Evolutionary conservation across 495 filamentous ascomycete genomes (phyloP).

Genomic region (Niebla homalea): DNA sequence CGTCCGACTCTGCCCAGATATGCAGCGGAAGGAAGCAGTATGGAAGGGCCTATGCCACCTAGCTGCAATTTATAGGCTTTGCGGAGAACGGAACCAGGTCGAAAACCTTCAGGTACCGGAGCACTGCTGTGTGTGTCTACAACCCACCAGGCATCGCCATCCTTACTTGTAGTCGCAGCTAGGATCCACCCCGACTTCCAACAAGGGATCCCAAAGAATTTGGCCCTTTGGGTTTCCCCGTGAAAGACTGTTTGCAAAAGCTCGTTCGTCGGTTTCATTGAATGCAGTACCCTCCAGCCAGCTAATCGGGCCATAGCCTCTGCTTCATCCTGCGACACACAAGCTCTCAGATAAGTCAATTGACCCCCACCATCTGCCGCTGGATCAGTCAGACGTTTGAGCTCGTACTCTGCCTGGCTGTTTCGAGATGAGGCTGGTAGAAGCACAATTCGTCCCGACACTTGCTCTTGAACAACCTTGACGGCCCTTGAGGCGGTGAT

Average conservation of each 20-base stretch:
- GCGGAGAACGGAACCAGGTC: slow-evolving; percentile 3
- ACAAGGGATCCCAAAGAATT: slow-evolving; percentile 48
- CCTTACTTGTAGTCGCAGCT: slow-evolving; percentile 53
- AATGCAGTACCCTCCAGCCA: slow-evolving; percentile 45
- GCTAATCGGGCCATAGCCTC: slow-evolving; percentile 42
- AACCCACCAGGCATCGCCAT: slow-evolving; percentile 67
- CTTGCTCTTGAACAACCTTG: slow-evolving; percentile 54
- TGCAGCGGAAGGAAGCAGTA: slow-evolving; percentile 14
- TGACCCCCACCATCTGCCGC: slow-evolving; percentile 32
- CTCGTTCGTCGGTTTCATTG: slow-evolving; percentile 39
- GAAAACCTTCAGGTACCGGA: slow-evolving; percentile 2
- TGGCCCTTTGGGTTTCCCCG: slow-evolving; percentile 40
- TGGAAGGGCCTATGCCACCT: slow-evolving; percentile 8
- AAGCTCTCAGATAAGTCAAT: slow-evolving; percentile 44
- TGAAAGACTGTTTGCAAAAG: slow-evolving; percentile 49
- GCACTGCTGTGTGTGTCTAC: slow-evolving; percentile 40
- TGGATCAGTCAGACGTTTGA: slow-evolving; percentile 31
- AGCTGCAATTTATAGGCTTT: slow-evolving; percentile 18
- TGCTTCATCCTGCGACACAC: slow-evolving; percentile 48
- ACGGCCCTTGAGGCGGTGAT: slow-evolving; percentile 44
- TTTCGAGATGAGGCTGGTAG: slow-evolving; percentile 30
- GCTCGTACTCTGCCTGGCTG: slow-evolving; percentile 29
- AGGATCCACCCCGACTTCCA: slow-evolving; percentile 59
- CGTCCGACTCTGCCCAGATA: slow-evolving; percentile 24
- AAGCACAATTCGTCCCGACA: slow-evolving; percentile 44